Evolutionary conservation across 2,329 filamentous ascomycete species (phyloP), one percentile per base, ranked within the genome.

Genomic region (Aspergillus novofumigatus): DNA sequence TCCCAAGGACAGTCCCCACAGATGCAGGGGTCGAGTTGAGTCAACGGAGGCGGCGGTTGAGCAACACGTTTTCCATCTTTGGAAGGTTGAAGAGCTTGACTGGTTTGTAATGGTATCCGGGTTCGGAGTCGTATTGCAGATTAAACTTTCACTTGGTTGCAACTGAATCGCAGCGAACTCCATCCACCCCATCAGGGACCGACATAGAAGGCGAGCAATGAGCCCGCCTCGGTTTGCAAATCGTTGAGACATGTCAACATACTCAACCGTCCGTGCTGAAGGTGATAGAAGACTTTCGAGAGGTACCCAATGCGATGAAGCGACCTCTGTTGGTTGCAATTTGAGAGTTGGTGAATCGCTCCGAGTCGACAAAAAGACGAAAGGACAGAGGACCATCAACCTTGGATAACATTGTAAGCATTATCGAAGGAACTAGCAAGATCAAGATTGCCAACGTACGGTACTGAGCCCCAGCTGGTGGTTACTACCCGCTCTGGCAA

Each of bases 1-100:
- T 4, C 86, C 86, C 1, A 89, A 75, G 0, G 87, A 89, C 35
- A 90, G 69, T 0, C 87, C 87, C 87, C 87, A 90, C 1, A 89
- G 81, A 10, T 88, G 71, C 1, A 89, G 74, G 2, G 85, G 83
- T 26, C 69, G 69, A 60, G 69, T 63, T 62, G 71, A 69, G 61
- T 75, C 65, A 61, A 52, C 55, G 1, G 67, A 64, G 11, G 62
- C 59, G 54, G 60, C 72, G 49, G 63, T 65, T 20, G 67, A 57
- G 35, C 60, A 64, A 69, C 69, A 72, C 5, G 64, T 53, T 53
- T 66, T 68, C 28, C 67, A 67, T 14, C 60, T 58, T 29, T 70
- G 64, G 49, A 71, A 50, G 7, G 67, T 52, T 17, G 70, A 65
- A 25, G 23, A 59, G 26, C 53, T 51, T n/a, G 23, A 61, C 55